Base-by-base conservation (phyloP, 108 stramenopile genomes). In the Skeletonema marinoi region DNA sequence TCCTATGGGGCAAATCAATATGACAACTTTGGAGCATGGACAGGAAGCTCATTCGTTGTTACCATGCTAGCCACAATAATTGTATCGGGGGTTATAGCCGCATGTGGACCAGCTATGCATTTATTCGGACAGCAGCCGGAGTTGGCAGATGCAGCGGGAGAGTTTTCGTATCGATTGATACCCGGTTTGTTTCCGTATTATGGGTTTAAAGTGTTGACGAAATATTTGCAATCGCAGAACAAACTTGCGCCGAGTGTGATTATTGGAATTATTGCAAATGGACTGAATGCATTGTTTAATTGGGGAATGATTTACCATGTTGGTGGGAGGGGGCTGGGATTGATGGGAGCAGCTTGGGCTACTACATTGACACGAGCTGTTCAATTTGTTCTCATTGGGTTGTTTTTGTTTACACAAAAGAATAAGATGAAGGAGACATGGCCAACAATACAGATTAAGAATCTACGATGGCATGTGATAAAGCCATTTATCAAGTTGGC, bases 181-280 rank as follows among this genome's bases (percentile, higher is more conserved):
- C 81, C 82, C 0, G 85, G 85, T 8, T 32, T 86, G 30, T 80
- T 86, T 32, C 86, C 86, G 2, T 84, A 77, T 36, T 78, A 84
- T 70, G 30, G 58, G 9, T 84, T 80, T 64, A 86, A 81, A 46
- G 72, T 81, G 7, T 42, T 81, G 3, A 80, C 81, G 12, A 86
- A 83, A 29, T 81, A 86, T 62, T 38, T 86, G 35, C 81, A 85
- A 66, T 41, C 80, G 14, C 84, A 85, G 36, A 81, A 81, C 36
- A 72, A 39, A 12, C 35, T 77, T 13, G 50, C 61, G 9, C 84
- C 84, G n/a, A 66, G 76, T 17, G 76, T 81, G 4, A 77, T 70
- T 42, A 73, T 81, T 56, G 84, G 84, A 3, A 9, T 85, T 11
- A 16, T 80, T 13, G 84, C 84, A 14, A 85, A 85, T 75, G 80